Base-by-base conservation (phyloP, 768 basidiomycete genomes). In the Podaxis sp. region DNA sequence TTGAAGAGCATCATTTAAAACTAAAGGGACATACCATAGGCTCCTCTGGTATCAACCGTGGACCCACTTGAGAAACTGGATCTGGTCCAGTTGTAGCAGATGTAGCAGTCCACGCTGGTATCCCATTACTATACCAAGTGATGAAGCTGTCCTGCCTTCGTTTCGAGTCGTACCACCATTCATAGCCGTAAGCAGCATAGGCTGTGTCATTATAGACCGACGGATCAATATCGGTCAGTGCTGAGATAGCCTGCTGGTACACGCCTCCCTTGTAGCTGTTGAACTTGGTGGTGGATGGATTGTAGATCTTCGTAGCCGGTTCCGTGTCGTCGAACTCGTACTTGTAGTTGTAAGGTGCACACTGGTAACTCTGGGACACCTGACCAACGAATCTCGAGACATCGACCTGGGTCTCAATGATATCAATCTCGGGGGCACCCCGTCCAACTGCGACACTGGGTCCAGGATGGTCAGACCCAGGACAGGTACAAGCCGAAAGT, bases 371-470 rank as follows among this genome's bases (percentile, higher is more conserved):
- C 74, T 95, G 93, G 1, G 91, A 93, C 0, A 87, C 90, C 66
- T 88, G 78, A 52, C 84, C 91, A 66, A 75, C 65, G 64, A 82
- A 80, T 2, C 73, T 64, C 59, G 63, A 64, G 7, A 79, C 65
- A 69, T 92, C 72, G 56, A 88, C 82, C 73, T 94, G 89, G 0
- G 93, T 86, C 77, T 97, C 95, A 59, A 96, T 71, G 66, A 97
- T 80, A 72, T 97, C 94, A 68, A 97, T 93, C 77, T 98, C 96
- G 0, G 95, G 94, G 1, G 88, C 90, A 37, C 85, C 85, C 43
- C 95, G 85, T 8, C 93, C 93, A 17, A 73, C 76, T 24, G 73
- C 78, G 62, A 80, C 78, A 62, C 68, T 79, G 2, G 95, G 95
- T 8, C 95, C 95, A 8, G 95, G 95, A 72, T 98, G 95, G 66